Evolutionary conservation across 2,329 filamentous ascomycete species (phyloP).

Genomic region (Hysterium pulicare): DNA sequence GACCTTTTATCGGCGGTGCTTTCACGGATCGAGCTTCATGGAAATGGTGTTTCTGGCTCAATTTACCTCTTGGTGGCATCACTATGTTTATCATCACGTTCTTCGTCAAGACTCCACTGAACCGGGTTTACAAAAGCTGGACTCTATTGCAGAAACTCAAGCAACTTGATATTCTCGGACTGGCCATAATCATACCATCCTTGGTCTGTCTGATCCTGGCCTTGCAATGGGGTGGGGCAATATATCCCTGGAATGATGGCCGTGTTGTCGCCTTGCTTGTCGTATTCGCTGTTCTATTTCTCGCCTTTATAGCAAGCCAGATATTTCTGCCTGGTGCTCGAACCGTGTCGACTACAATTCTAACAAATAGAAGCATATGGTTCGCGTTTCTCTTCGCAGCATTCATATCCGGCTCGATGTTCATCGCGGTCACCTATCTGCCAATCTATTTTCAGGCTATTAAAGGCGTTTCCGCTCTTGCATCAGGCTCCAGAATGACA

Average conservation of each 20-base stretch:
- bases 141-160: neutral
- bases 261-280: conserved; percentile 10
- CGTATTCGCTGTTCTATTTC: conserved; percentile 6
- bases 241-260: conserved; percentile 8
- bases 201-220: conserved; percentile 11
- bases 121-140: neutral
- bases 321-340: neutral
- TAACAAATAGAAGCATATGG: conserved; percentile 30
- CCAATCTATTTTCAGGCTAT: conserved; percentile 40
- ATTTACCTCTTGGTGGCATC: conserved; percentile 12
- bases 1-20: conserved; percentile 9
- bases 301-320: conserved; percentile 8
- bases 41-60: conserved; percentile 15
- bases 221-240: conserved; percentile 11
- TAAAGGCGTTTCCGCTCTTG: conserved; percentile 31
- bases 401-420: conserved; percentile 26
- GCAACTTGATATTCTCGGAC: conserved; percentile 7
- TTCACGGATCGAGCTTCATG: conserved; percentile 11
- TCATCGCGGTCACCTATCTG: conserved; percentile 32
- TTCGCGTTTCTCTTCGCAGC: conserved; percentile 25
- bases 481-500: conserved; percentile 36
- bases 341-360: conserved; percentile 30
- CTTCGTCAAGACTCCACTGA: conserved; percentile 3
- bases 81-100: conserved; percentile 7
- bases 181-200: conserved; percentile 7